Evolutionary conservation across 768 basidiomycete genomes (phyloP).

Genomic region (Strobilomyces echinocephalus): DNA sequence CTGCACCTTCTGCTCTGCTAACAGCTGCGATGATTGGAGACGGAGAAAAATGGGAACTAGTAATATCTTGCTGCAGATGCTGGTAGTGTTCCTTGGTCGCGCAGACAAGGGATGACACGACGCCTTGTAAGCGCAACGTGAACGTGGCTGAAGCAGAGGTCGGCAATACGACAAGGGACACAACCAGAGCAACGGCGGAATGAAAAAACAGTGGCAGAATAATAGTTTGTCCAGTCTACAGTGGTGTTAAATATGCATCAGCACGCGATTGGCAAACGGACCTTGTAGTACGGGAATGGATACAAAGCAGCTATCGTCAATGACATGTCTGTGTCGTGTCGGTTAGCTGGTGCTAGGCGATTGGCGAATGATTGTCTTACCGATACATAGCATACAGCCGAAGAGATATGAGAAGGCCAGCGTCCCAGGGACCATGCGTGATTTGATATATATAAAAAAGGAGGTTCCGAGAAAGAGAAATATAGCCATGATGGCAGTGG

Average conservation of each 20-base stretch:
- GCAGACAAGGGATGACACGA: constrained; percentile 46
- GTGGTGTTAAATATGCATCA: not conserved
- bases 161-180: constrained; percentile 58
- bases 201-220: constrained; percentile 58
- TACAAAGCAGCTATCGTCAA: constrained; percentile 55
- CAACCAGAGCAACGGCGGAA: constrained; percentile 48
- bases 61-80: constrained; percentile 39
- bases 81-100: constrained; percentile 44
- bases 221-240: constrained; percentile 47
- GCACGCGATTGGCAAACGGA: constrained; percentile 19
- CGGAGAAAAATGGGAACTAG: constrained; percentile 33
- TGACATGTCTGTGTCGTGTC: constrained; percentile 44
- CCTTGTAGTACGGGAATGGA: constrained; percentile 61
- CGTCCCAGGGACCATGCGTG: constrained; percentile 58
- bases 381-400: constrained; percentile 52
- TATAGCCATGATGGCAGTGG: constrained; percentile 52
- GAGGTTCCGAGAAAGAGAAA: constrained; percentile 62
- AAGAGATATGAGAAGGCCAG: constrained; percentile 54
- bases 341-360: not conserved
- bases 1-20: constrained; percentile 40
- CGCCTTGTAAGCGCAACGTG: constrained; percentile 42
- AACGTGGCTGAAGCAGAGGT: constrained; percentile 57
- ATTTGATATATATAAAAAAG: constrained; percentile 56
- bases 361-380: constrained; percentile 28
- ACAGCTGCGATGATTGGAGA: constrained; percentile 32